Percentiles rank a stretch among this genome's conserved stretches.
Evolutionary conservation across 768 basidiomycete genomes (phyloP).

Genomic region (Mycena indigotica): DNA sequence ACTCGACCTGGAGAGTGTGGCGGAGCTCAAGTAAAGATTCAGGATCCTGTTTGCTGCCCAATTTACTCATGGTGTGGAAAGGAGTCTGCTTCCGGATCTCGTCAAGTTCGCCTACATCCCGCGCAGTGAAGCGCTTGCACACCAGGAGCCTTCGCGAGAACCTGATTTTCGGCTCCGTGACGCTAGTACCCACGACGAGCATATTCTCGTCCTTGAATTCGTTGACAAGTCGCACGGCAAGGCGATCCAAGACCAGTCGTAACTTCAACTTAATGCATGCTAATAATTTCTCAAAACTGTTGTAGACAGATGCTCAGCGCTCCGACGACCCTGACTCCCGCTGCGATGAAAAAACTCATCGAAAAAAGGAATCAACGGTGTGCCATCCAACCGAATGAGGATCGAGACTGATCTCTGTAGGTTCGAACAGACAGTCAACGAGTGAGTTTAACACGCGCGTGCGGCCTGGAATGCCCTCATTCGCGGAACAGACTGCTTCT

Average conservation of each 20-base stretch:
- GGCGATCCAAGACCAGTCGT: conserved; percentile 34
- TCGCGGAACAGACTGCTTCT: conserved; percentile 51
- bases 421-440: conserved; percentile 67
- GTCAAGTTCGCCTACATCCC: conserved; percentile 84
- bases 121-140: conserved; percentile 58
- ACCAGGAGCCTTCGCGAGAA: conserved; percentile 32
- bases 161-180: conserved; percentile 43
- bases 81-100: conserved; percentile 79
- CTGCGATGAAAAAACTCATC: conserved; percentile 67
- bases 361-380: conserved; percentile 59
- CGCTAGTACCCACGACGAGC: conserved; percentile 28
- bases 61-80: no score
- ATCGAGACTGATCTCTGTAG: conserved; percentile 19
- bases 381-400: not conserved
- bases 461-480: no score
- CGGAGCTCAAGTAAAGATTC: conserved; percentile 85
- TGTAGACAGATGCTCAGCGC: conserved; percentile 26
- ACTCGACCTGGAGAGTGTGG: conserved; percentile 73
- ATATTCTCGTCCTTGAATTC: conserved; percentile 52
- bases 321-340: conserved; percentile 49
- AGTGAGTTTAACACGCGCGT: conserved; percentile 45
- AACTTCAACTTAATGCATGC: conserved; percentile 3
- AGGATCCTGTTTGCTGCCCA: no score
- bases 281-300: conserved; percentile 3
- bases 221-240: conserved; percentile 39